Conservation (phyloP, 1,139 yeast species). For the Dujonia santamariae region DNA sequence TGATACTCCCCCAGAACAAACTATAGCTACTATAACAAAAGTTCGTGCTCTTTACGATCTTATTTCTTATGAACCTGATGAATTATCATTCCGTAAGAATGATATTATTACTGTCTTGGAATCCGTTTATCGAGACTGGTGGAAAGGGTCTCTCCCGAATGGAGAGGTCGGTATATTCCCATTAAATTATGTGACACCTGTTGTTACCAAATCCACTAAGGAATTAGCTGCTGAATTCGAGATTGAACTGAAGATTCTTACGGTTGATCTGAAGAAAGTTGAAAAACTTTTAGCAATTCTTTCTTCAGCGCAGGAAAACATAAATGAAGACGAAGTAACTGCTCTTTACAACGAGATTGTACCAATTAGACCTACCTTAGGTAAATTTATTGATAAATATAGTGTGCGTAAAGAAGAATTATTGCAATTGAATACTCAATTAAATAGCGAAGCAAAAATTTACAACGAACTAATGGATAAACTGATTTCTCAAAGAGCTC, state of each 20-base stretch:
- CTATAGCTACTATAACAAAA: conserved; percentile 54
- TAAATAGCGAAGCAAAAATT: conserved; percentile 60
- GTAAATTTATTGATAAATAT: conserved; percentile 71
- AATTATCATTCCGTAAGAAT: conserved; percentile 68
- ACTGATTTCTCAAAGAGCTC: conserved; percentile 29
- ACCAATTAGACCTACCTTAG: conserved; percentile 71
- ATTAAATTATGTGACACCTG: conserved; percentile 81
- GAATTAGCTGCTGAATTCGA: conserved; percentile 31
- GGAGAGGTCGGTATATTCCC: conserved; percentile 93
- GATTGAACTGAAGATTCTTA: conserved; percentile 27
- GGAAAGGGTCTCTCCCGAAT: conserved; percentile 76
- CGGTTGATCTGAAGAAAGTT: conserved; percentile 44
- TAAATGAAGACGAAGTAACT: conserved; percentile 44
- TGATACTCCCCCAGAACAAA: conserved; percentile 16
- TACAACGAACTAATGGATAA: conserved; percentile 70
- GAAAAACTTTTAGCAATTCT: conserved; percentile 64
- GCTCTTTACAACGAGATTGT: conserved; percentile 65
- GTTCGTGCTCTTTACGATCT: conserved; percentile 87
- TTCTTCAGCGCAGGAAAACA: conserved; percentile 33
- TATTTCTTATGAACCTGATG: conserved; percentile 67
- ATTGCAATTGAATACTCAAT: conserved; percentile 63
- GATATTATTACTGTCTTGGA: conserved; percentile 84
- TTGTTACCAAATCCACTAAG: conserved; percentile 62
- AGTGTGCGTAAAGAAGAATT: conserved; percentile 73
- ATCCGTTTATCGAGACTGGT: conserved; percentile 91